Percentiles rank a stretch among this genome's conserved stretches.
Evolutionary conservation across 257 asterid genomes (phyloP).

Genomic region (Echium plantagineum): DNA sequence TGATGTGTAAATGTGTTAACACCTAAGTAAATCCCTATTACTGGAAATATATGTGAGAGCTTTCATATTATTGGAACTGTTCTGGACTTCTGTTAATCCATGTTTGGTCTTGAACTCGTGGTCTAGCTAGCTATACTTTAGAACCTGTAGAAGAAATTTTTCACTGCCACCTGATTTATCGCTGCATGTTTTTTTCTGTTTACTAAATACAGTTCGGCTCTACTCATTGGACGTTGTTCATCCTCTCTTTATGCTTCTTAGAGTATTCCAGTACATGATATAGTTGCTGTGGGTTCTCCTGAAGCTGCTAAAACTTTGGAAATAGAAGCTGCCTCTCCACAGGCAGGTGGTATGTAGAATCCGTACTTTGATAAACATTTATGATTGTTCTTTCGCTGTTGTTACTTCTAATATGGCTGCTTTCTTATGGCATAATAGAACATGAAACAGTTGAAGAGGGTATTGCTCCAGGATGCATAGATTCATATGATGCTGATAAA

Average conservation of each 20-base stretch:
- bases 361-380: too few relatives aligned
- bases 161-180: background rate
- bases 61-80: background rate
- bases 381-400: background rate
- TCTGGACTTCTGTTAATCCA: background rate
- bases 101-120: background rate
- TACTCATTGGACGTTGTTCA: background rate
- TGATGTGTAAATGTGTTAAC: background rate
- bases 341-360: background rate
- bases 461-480: slow-evolving; percentile 7
- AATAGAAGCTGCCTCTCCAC: slow-evolving; percentile 3
- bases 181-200: background rate
- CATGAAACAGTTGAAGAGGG: slow-evolving; percentile 6
- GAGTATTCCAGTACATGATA: slow-evolving; percentile 21
- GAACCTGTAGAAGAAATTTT: too few relatives aligned
- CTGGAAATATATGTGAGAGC: background rate
- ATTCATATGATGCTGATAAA: slow-evolving; percentile 8
- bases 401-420: slow-evolving; percentile 5
- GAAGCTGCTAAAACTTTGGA: slow-evolving; percentile 12
- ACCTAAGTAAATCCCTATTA: background rate
- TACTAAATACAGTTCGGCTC: background rate
- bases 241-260: slow-evolving; percentile 17
- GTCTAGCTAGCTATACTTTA: background rate
- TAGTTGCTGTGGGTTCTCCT: slow-evolving; percentile 25
- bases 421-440: slow-evolving; percentile 9